Base-by-base conservation (phyloP, 2,329 filamentous ascomycete species). In the Aspergillus neoniger region DNA sequence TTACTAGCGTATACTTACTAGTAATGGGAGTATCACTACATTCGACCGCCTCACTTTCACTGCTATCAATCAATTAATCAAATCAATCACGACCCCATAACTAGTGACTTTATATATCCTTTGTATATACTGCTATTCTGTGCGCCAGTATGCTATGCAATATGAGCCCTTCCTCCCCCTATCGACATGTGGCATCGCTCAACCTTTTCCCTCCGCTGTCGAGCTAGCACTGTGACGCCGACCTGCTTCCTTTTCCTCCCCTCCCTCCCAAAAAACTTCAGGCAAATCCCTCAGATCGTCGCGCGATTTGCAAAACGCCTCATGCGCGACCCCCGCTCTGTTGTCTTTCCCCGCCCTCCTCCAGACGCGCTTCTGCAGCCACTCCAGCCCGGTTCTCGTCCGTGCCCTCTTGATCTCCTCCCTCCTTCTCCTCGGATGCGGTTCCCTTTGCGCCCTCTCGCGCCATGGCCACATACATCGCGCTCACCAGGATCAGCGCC, bases 401-500 rank as follows among this genome's bases (percentile, higher is more conserved):
- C 44, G 6, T 48, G 44, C 41, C 49, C 55, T 48, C 38, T 36
- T 17, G 25, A 36, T 57, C 50, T 61, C 60, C 44, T 39, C 57
- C 19, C 23, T 41, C 12, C 50, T 43, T 5, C 44, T 54, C 43
- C 30, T 54, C 49, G 30, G 36, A 23, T 54, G 32, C 23, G 21
- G 58, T 51, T 32, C 50, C 30, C 50, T 28, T 43, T 32, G 58
- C 19, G 43, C 39, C 63, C 48, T 81, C 80, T 59, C 81, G 82
- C 58, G 82, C 80, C 69, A 87, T 74, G 0, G 86, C 87, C 54
- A 90, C 85, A 69, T 85, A 88, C 28, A 90, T 78, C 2, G 87
- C 88, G 63, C 85, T 85, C 0, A 83, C 84, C n/a, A 90, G 71
- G 63, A 91, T 90, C 63, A 90, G 70, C 21, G 78, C 83, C 12